A percentile compares a stretch with the other conserved stretches of the same genome.
Evolutionary conservation across 140 eudicot genomes (phyloP).

Genomic region (Erigeron philadelphicus): DNA sequence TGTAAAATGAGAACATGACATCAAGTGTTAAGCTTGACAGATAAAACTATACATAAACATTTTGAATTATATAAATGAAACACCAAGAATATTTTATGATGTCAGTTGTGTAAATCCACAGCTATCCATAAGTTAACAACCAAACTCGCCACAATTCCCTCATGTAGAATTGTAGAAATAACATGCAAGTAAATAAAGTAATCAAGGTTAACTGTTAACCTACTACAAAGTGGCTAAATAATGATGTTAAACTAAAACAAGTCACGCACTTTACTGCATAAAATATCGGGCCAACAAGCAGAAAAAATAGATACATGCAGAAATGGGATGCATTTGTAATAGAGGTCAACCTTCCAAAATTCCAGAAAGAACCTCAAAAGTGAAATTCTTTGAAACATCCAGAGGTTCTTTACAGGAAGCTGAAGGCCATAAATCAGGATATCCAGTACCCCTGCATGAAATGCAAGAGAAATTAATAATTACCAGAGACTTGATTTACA

Average conservation of each 20-base stretch:
- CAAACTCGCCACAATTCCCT: not conserved
- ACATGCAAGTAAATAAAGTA: not conserved
- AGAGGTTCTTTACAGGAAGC: slow-evolving; percentile 83
- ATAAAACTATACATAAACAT: not conserved
- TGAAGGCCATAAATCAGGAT: slow-evolving; percentile 97
- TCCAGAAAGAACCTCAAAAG: slow-evolving; percentile 85
- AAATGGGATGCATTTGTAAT: not conserved
- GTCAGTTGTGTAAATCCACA: not conserved
- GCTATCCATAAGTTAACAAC: slow-evolving; percentile 4
- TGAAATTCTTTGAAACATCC: slow-evolving; percentile 87
- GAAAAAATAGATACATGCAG: too few species aligned
- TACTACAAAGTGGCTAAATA: too few species aligned
- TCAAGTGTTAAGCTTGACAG: slow-evolving; percentile 11
- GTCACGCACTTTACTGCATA: not conserved
- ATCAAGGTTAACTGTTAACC: not conserved
- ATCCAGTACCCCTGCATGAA: slow-evolving; percentile 87
- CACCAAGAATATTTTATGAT: not conserved
- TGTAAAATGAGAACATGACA: slow-evolving; percentile 30
- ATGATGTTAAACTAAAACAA: too few species aligned
- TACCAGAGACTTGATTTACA: slow-evolving; percentile 5
- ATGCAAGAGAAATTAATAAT: slow-evolving; percentile 18
- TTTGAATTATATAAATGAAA: not conserved
- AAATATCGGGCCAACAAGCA: too few species aligned
- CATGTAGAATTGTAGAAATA: not conserved
- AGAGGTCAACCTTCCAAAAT: slow-evolving; percentile 61